Evolutionary conservation across 148 eudicot species (phyloP), one percentile per base, ranked within the genome.

Genomic region (Cornus florida): DNA sequence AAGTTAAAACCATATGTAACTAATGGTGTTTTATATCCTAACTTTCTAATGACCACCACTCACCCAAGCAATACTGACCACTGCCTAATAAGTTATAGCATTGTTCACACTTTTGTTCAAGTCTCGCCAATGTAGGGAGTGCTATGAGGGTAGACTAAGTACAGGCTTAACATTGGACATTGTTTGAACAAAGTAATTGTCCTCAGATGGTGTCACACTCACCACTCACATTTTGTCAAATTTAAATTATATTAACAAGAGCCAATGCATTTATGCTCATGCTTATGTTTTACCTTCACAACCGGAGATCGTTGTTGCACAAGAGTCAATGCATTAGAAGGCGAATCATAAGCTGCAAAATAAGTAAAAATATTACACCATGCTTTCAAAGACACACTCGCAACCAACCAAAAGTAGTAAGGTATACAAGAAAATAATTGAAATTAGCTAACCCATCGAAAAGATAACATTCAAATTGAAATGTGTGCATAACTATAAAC

Each of bases 221-320:
- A 9, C 7, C 8, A 43, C 48, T 6, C 8, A 43, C 8, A 43
- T 43, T 4, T 39, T 39, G 6, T 39, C 43, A 39, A 39, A 39
- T 39, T 4, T 9, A 43, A 3, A 43, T 3, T 43, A 43, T 43
- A 43, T 9, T 43, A 62, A 53, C 7, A 69, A n/a, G 68, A 75
- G 46, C 28, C 24, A 70, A 76, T 69, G 72, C 57, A 39, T 53
- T 46, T 28, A 41, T 22, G 32, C 12, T 10, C 20, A 69, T 22
- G 31, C 20, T 7, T 56, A 75, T 50, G 23, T 23, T n/a, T 43
- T 82, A 96, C 99, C 99, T 96, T 94, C 24, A 89, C 75, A 67
- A 94, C 83, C 0, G 99, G 99, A 33, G 99, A 96, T 71, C 99
- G 90, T 83, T 92, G 97, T 79, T 96, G 99, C 59, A 96, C 86